Percentiles rank a stretch among this genome's conserved stretches.
Conservation (phyloP, 208 protist species). For the Crithidia brevicula region DNA sequence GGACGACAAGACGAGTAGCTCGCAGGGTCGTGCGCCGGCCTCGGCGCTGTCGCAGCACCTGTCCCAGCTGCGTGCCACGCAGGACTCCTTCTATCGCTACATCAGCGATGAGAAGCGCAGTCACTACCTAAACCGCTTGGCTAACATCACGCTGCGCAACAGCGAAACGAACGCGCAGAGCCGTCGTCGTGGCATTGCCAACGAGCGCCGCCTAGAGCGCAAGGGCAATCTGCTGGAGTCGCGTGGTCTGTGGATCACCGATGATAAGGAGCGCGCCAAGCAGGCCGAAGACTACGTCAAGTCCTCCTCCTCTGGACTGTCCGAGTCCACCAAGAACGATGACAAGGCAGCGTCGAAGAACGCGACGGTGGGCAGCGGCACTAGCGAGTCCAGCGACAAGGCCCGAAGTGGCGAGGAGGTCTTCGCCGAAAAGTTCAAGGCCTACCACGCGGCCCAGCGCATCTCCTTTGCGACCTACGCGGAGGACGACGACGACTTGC, state of each 20-base stretch:
- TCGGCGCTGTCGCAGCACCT: conserved; percentile 35
- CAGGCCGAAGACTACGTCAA: conserved; percentile 60
- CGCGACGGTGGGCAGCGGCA: not conserved
- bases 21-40: not conserved
- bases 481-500: conserved; percentile 8
- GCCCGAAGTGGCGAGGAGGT: conserved; percentile 14
- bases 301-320: conserved; percentile 11
- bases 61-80: conserved; percentile 41
- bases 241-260: conserved; percentile 69
- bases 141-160: conserved; percentile 68
- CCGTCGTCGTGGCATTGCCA: conserved; percentile 64
- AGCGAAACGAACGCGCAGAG: conserved; percentile 50
- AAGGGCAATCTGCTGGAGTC: conserved; percentile 73
- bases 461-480: conserved; percentile 28
- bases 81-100: conserved; percentile 65
- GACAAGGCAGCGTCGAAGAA: conserved; percentile 9
- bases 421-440: conserved; percentile 36
- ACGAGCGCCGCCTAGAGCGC: conserved; percentile 58
- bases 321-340: conserved; percentile 17
- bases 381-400: conserved; percentile 15
- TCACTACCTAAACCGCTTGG: conserved; percentile 59
- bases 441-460: conserved; percentile 29
- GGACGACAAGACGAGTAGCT: not conserved
- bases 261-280: conserved; percentile 62
- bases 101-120: conserved; percentile 61